Base-by-base conservation (phyloP, 257 asterid genomes). In the Salvia miltiorrhiza region DNA sequence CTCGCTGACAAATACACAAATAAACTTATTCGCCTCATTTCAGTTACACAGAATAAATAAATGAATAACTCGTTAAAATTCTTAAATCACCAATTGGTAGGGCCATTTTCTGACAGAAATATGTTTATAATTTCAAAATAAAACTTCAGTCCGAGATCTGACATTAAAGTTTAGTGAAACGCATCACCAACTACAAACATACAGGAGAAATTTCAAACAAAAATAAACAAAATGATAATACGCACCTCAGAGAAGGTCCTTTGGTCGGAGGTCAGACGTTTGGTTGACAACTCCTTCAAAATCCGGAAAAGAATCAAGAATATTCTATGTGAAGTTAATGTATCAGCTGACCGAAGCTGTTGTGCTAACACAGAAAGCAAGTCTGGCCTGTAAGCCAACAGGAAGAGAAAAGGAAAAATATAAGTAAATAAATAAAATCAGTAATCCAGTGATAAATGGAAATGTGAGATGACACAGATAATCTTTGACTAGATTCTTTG, bases 261-360 rank as follows among this genome's bases (percentile, higher is more conserved):
- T 81, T 86, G 99, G 63, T 94, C 99, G 61, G 91, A 69, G 59
- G 90, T 53, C 30, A 94, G 96, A 59, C 97, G 93, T 78, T 94
- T 94, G 74, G 95, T 86, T 0, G 99, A 91, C 84, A 94, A 79
- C 86, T 94, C 99, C 86, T 94, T 94, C 74, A 94, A 78, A 45
- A 86, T 81, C 83, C 97, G 92, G 77, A 87, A 94, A 76, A 94
- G 95, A 79, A 94, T 85, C 95, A 86, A 82, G 80, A 80, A 82
- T 76, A 91, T 87, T 84, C 97, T 91, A 80, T 94, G 97, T 28
- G 99, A 91, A 69, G 93, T 70, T 75, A 89, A 88, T 77, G 72
- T 79, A 81, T 91, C 97, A 73, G 97, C 93, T 28, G 93, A 80
- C 72, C 86, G 97, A 77, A 94, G 93, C 65, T 85, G 90, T 48